Evolutionary conservation across 768 basidiomycete species (phyloP), one percentile per base, ranked within the genome.

Genomic region (Calocybe indica): DNA sequence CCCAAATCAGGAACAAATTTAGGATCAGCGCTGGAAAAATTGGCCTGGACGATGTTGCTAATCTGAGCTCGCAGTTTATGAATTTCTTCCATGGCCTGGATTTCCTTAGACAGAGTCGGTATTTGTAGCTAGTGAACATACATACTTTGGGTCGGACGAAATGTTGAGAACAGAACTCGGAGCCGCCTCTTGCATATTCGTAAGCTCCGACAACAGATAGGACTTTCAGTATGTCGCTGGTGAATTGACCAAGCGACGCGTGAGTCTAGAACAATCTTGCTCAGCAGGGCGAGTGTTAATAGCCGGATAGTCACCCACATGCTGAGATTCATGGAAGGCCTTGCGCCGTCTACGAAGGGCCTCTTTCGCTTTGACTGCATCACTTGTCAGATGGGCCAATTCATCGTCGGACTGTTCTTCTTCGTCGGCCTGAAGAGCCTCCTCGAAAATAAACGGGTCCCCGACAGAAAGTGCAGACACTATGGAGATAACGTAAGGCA

Each of bases 131-230:
- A 7, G 14, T 12, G 5, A 22, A 41, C 3, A 50, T 7, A 52
- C 70, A 33, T 57, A 92, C 94, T 76, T 97, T 98, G 0, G 76
- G 76, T 52, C 92, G 74, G 14, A 98, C 86, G 56, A 96, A 99
- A 63, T 98, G 91, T 35, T 88, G 82, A 8, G 69, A 65, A 62
- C 96, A 99, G 64, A 98, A 99, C 14, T 75, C 63, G 48, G 78
- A 76, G 1, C 82, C 82, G 22, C 88, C 88, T 7, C 89, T 86
- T 14, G 88, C 87, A 62, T 87, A 95, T 62, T 96, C 94, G 62
- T 92, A 98, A 3, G 95, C 96, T 0, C 96, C 96, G 12, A 96
- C 83, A n/a, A 95, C 92, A 10, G 94, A 93, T 7, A 99, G 73
- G 32, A 86, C 66, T 55, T 86, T 85, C 68, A 97, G 89, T 30